Conservation (phyloP, 2,329 filamentous ascomycete species). For the Monosporascus sp. region DNA sequence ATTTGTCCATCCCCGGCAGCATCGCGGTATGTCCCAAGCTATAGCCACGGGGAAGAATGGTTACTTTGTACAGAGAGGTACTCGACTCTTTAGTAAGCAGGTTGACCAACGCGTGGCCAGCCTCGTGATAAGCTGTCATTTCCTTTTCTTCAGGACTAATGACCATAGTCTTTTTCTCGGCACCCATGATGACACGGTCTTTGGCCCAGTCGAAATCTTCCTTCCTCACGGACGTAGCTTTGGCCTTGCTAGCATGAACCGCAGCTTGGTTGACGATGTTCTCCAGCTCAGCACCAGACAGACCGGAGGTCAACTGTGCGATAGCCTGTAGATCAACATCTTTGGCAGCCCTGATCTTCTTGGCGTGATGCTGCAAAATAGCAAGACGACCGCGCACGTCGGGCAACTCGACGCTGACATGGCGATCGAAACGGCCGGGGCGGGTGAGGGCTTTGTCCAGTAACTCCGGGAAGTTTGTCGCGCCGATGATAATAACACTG, state of each 20-base stretch:
- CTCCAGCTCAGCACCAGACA: conserved; percentile 92
- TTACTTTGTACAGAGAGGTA: conserved; percentile 89
- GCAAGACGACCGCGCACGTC: conserved; percentile 90
- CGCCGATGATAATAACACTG: conserved; percentile 91
- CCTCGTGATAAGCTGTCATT: conserved; percentile 94
- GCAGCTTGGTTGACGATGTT: conserved; percentile 97
- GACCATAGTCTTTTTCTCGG: conserved; percentile 83
- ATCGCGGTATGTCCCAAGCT: conserved; percentile 82
- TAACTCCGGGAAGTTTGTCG: conserved; percentile 91
- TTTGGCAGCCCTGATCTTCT: conserved; percentile 75
- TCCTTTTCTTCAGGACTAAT: conserved; percentile 92
- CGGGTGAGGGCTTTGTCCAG: conserved; percentile 93
- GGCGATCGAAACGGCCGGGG: conserved; percentile 92
- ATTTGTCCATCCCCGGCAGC: conserved; percentile 88
- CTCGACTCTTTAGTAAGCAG: conserved; percentile 71
- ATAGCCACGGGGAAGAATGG: conserved; percentile 86
- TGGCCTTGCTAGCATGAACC: conserved; percentile 86
- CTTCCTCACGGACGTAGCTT: conserved; percentile 68
- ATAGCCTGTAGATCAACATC: conserved; percentile 82
- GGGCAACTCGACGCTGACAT: conserved; percentile 81
- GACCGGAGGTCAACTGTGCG: conserved; percentile 82
- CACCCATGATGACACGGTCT: conserved; percentile 96
- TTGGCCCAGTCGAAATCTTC: conserved; percentile 94
- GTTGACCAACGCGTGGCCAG: conserved; percentile 86
- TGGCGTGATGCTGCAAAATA: conserved; percentile 89